Evolutionary conservation across 192 early-diverging fungal genomes (phyloP).

Genomic region (Backusella macrospora): DNA sequence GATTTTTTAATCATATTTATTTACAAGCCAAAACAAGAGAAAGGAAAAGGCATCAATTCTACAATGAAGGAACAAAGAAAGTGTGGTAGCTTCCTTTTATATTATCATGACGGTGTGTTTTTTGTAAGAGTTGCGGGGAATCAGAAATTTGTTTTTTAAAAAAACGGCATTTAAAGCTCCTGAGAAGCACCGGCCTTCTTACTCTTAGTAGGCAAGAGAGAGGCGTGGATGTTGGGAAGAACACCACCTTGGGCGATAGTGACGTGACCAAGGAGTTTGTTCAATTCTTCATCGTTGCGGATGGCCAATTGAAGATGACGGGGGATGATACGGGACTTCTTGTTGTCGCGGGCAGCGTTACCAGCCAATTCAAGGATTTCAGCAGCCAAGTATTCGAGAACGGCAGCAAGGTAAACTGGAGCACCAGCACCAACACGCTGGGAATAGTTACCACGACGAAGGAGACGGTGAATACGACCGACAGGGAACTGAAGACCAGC

Average conservation of each 20-base stretch:
- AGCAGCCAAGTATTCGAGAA: conserved; percentile 89
- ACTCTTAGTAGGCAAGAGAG: conserved; percentile 68
- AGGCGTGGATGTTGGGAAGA: conserved; percentile 73
- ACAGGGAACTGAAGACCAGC: conserved; percentile 93
- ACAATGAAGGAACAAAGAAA: conserved; percentile 17
- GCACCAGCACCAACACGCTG: conserved; percentile 85
- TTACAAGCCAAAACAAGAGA: conserved; percentile 15
- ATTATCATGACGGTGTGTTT: conserved; percentile 14
- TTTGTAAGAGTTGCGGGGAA: conserved; percentile 13
- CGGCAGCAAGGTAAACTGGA: conserved; percentile 86
- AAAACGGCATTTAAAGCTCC: conserved; percentile 38
- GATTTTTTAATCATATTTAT: conserved; percentile 18
- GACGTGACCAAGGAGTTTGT: conserved; percentile 88
- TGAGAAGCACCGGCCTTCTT: conserved; percentile 45
- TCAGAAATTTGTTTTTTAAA: background rate
- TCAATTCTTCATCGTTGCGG: conserved; percentile 92
- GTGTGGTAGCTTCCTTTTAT: conserved; percentile 2
- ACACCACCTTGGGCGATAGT: conserved; percentile 92
- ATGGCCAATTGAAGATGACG: conserved; percentile 91
- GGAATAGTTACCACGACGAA: conserved; percentile 32
- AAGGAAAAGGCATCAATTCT: conserved; percentile 17
- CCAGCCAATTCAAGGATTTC: conserved; percentile 92
- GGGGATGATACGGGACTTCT: conserved; percentile 91
- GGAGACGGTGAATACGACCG: conserved; percentile 51
- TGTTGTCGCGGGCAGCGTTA: conserved; percentile 91